Evolutionary conservation across 1,139 yeast genomes (phyloP).

Genomic region (Yamadazyma sp.): DNA sequence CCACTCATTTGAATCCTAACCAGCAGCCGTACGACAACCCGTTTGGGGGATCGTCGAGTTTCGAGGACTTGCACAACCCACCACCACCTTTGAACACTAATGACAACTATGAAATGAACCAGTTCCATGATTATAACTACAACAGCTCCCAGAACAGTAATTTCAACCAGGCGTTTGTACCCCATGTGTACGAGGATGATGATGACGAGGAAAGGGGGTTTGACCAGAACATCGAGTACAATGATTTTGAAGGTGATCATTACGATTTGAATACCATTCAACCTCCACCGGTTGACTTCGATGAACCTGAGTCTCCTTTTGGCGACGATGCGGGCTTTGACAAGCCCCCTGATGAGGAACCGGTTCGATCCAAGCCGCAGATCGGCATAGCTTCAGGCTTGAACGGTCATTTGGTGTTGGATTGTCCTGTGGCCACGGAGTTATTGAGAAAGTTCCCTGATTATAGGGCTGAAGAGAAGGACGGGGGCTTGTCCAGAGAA

Average conservation of each 20-base stretch:
- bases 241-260: constrained; percentile 45
- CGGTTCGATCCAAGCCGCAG: constrained; percentile 37
- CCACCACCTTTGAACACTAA: constrained; percentile 16
- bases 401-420: constrained; percentile 50
- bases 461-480: constrained; percentile 31
- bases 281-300: constrained; percentile 22
- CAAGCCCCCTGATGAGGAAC: constrained; percentile 35
- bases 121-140: constrained; percentile 23
- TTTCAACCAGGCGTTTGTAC: constrained; percentile 45
- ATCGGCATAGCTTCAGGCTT: constrained; percentile 42
- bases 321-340: constrained; percentile 31
- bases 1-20: constrained; percentile 14
- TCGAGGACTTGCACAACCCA: constrained; percentile 15
- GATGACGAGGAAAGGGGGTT: constrained; percentile 44
- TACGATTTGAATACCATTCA: constrained; percentile 41
- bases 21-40: constrained; percentile 14
- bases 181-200: constrained; percentile 46
- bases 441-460: constrained; percentile 46
- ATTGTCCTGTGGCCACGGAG: constrained; percentile 52
- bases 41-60: constrained; percentile 15
- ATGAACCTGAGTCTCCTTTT: constrained; percentile 28
- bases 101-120: constrained; percentile 29
- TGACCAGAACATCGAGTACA: constrained; percentile 41
- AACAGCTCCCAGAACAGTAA: constrained; percentile 13
- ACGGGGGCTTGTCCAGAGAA: constrained; percentile 47